Conservation (phyloP, 2,329 filamentous ascomycete genomes). For the Penicillium sp. region DNA sequence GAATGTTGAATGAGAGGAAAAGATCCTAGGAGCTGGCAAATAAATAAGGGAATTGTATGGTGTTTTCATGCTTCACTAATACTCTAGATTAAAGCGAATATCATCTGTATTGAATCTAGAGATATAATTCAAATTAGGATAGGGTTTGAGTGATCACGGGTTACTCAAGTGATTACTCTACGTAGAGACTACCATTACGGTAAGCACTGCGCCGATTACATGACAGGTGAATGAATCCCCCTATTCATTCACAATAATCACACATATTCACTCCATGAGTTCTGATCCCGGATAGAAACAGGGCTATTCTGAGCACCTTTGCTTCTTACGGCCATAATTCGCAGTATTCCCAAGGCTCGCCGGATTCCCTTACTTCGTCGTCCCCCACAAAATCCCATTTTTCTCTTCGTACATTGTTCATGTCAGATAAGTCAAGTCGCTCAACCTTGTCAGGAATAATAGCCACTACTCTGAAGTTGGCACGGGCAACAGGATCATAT, state of each 20-base stretch:
- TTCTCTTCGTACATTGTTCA: constrained; percentile 63
- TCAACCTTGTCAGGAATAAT: constrained; percentile 81
- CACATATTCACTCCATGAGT: background rate
- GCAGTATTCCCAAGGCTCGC: constrained; percentile 62
- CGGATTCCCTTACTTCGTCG: background rate
- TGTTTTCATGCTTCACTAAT: background rate
- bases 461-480: constrained; percentile 81
- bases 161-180: background rate
- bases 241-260: no score
- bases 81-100: background rate
- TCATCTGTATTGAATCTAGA: background rate
- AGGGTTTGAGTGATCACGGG: background rate
- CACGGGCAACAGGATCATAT: constrained; percentile 66
- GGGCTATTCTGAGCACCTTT: background rate
- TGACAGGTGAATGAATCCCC: no score
- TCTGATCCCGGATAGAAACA: background rate
- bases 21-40: background rate
- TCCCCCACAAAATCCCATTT: constrained; percentile 59
- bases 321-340: constrained; percentile 63
- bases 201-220: no score
- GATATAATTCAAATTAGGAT: background rate
- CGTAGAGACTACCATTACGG: background rate
- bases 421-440: constrained; percentile 68
- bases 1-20: background rate
- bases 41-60: background rate